A percentile compares a stretch with the other conserved stretches of the same genome.
These are phyloP conservation scores for Daldinia childiae DNA, from an alignment of 495 filamentous ascomycete species.

Conservation along the genomic window DNA sequence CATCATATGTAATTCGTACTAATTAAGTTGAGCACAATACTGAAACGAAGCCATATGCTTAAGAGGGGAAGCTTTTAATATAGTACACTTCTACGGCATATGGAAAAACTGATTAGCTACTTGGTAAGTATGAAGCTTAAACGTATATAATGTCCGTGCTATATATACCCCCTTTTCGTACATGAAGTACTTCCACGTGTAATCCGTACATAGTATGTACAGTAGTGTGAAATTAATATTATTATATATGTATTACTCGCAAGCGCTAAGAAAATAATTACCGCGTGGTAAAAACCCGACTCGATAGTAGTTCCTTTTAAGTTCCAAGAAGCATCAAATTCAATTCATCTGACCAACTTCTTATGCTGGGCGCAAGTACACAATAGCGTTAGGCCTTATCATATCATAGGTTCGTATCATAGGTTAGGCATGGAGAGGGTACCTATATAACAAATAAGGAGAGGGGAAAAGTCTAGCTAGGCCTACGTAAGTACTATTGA, in stretches of 20 bases:
- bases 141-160: background rate
- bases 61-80: background rate
- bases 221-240: slow-evolving; percentile 24
- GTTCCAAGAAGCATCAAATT: slow-evolving; percentile 35
- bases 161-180: slow-evolving; percentile 7
- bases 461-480: background rate
- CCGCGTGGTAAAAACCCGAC: slow-evolving; percentile 27
- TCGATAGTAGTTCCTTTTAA: slow-evolving; percentile 34
- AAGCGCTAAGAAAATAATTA: slow-evolving; percentile 13
- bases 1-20: background rate
- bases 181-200: slow-evolving; percentile 12
- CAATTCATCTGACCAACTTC: slow-evolving; percentile 42
- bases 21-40: background rate
- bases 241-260: background rate
- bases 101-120: background rate
- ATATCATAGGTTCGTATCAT: slow-evolving; percentile 9
- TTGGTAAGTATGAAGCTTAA: slow-evolving; percentile 2
- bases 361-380: slow-evolving; percentile 36
- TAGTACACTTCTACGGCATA: background rate
- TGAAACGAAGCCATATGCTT: background rate
- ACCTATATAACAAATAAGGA: background rate
- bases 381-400: slow-evolving; percentile 2
- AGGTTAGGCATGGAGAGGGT: background rate
- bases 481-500: background rate
- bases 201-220: no score